These are phyloP conservation scores for Craterostigma plantagineum DNA, from an alignment of 257 asterid genomes.

Conservation along the genomic window DNA sequence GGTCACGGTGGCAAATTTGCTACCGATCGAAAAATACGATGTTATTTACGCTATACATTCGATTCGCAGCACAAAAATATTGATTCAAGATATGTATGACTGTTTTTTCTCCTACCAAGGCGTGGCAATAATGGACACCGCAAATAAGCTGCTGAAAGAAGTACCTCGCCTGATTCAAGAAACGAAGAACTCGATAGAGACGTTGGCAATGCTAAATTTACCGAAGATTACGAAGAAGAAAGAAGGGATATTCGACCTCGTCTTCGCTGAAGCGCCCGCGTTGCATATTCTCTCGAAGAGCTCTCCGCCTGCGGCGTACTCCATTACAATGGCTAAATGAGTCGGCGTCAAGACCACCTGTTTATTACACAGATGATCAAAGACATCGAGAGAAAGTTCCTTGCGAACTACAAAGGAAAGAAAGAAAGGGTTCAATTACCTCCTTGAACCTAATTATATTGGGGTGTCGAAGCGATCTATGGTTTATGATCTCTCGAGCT, in stretches of 20 bases:
- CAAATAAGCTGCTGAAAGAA: slow-evolving; percentile 29
- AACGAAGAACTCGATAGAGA: background rate
- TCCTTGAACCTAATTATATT: slow-evolving; percentile 77
- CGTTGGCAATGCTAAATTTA: background rate
- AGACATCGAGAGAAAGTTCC: background rate
- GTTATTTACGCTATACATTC: background rate
- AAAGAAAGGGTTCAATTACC: slow-evolving; percentile 16
- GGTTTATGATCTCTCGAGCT: slow-evolving; percentile 73
- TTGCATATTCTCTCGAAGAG: slow-evolving; percentile 46
- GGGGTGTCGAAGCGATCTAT: slow-evolving; percentile 65
- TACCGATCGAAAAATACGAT: slow-evolving; percentile 10
- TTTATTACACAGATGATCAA: too few relatives aligned
- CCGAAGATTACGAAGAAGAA: background rate
- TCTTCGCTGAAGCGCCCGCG: slow-evolving; percentile 56
- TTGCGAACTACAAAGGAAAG: background rate
- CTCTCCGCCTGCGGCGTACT: slow-evolving; percentile 71
- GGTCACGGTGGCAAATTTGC: slow-evolving; percentile 68
- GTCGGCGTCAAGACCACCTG: slow-evolving; percentile 46
- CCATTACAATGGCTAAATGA: slow-evolving; percentile 53
- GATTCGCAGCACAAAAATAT: too few relatives aligned
- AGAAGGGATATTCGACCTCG: slow-evolving; percentile 14
- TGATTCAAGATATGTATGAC: too few relatives aligned
- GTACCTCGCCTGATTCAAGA: slow-evolving; percentile 22
- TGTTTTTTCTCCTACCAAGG: slow-evolving; percentile 17
- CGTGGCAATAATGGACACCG: slow-evolving; percentile 39